Evolutionary conservation across 2,329 filamentous ascomycete genomes (phyloP).

Genomic region (Apiospora pterosperma): DNA sequence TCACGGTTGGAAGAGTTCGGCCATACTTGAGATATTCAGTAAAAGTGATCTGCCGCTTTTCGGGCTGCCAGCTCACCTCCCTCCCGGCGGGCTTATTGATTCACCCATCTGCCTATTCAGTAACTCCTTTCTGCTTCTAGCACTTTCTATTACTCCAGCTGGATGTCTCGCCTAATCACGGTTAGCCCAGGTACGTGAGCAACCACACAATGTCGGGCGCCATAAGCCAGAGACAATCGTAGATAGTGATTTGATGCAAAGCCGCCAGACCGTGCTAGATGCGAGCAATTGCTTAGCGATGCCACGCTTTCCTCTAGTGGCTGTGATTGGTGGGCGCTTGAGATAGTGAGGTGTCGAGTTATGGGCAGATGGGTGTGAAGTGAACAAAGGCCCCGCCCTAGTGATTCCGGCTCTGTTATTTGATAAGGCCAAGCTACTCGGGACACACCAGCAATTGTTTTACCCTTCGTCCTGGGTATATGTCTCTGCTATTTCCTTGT

Average conservation of each 20-base stretch:
- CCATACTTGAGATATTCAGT: too few species aligned
- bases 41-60: not conserved
- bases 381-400: not conserved
- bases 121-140: not conserved
- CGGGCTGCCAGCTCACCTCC: not conserved
- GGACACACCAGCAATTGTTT: not conserved
- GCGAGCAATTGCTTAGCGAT: conserved; percentile 2
- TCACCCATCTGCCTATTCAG: not conserved
- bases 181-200: conserved; percentile 1
- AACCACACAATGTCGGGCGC: not conserved
- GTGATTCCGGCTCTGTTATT: conserved; percentile 1
- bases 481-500: not conserved
- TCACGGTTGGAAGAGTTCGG: too few species aligned
- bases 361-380: not conserved
- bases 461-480: not conserved
- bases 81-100: not conserved
- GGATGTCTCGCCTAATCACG: not conserved
- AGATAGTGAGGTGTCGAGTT: not conserved
- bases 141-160: not conserved
- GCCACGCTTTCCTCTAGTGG: not conserved
- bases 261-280: not conserved
- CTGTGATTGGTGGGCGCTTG: conserved; percentile 1
- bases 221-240: not conserved
- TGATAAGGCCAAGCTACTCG: not conserved
- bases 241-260: not conserved